These are phyloP conservation scores for Coemansia sp. DNA, from an alignment of 192 early-diverging fungal genomes.

Conservation along the genomic window DNA sequence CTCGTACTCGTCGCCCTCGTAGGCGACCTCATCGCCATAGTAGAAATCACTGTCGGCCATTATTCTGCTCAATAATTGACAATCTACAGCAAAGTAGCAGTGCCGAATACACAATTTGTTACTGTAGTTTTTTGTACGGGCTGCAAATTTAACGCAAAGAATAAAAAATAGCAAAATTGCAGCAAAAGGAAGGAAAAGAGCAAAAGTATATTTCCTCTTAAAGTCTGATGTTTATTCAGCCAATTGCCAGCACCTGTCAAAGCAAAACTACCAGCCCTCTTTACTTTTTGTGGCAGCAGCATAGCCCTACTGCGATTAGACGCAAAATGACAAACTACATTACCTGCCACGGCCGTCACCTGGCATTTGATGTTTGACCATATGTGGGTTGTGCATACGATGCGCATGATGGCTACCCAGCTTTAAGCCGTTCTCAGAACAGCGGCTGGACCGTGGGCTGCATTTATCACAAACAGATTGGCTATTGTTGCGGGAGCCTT, in stretches of 20 bases:
- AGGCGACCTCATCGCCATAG: constrained; percentile 45
- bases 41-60: constrained; percentile 42
- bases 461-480: too few species aligned
- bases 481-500: too few species aligned
- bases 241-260: not conserved
- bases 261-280: too few species aligned
- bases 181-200: not conserved
- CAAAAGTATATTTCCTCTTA: not conserved
- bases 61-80: constrained; percentile 3
- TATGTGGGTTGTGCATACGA: too few species aligned
- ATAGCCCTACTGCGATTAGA: too few species aligned
- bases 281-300: too few species aligned
- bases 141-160: not conserved
- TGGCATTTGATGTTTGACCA: too few species aligned
- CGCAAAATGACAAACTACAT: too few species aligned
- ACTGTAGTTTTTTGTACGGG: not conserved
- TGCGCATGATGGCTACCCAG: too few species aligned
- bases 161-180: not conserved
- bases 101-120: not conserved
- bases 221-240: not conserved
- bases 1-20: constrained; percentile 37
- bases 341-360: too few species aligned
- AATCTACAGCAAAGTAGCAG: not conserved
- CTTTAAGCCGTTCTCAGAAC: too few species aligned
- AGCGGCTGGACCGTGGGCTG: too few species aligned